Conservation (phyloP, 768 basidiomycete genomes). For the Leccinum imitatum region DNA sequence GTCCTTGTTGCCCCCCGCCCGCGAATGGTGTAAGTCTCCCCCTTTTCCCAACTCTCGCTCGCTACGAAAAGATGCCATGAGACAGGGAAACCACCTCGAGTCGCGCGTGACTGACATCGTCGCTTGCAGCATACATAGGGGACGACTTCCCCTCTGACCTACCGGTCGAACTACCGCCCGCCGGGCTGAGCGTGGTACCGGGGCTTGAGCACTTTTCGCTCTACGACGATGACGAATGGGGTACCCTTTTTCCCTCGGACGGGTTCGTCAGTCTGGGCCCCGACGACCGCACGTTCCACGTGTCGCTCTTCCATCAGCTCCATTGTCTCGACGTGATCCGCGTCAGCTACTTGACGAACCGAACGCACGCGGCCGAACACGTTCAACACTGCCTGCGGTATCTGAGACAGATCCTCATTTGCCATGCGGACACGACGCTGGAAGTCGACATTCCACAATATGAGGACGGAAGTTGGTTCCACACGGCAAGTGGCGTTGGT, state of each 20-base stretch:
- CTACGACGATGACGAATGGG: conserved; percentile 37
- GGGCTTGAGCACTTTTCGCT: conserved; percentile 31
- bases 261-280: conserved; percentile 37
- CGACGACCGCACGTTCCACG: conserved; percentile 33
- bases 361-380: conserved; percentile 29
- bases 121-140: conserved; percentile 28
- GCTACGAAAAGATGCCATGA: background rate
- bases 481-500: conserved; percentile 31
- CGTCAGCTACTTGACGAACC: conserved; percentile 26
- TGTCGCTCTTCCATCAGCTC: conserved; percentile 47
- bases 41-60: too few species aligned
- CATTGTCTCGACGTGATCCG: conserved; percentile 45
- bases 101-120: background rate
- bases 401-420: conserved; percentile 38
- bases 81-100: background rate
- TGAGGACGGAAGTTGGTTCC: conserved; percentile 24
- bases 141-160: conserved; percentile 34
- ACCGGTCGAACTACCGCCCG: conserved; percentile 29
- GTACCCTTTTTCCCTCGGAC: conserved; percentile 32
- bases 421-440: conserved; percentile 39
- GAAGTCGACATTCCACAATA: conserved; percentile 34
- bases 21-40: conserved; percentile 24
- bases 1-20: conserved; percentile 14
- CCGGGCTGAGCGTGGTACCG: conserved; percentile 27
- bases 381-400: conserved; percentile 41